Evolutionary conservation across 2,329 filamentous ascomycete genomes (phyloP), one percentile per base, ranked within the genome.

Genomic region (Trematosphaeria pertusa): DNA sequence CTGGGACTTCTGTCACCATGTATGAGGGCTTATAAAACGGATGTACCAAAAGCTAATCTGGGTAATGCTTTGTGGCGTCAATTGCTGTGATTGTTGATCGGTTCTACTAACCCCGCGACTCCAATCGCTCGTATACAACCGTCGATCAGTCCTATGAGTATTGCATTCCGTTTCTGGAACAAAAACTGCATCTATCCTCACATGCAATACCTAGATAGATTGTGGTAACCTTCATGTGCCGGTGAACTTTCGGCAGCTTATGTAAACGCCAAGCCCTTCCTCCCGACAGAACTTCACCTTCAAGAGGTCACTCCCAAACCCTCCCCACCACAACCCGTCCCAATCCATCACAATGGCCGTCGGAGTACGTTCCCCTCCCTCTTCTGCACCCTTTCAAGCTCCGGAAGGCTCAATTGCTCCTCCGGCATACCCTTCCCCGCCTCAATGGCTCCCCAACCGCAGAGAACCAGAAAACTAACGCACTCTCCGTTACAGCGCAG

Each of bases 401-500:
- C 50, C 31, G 21, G 24, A 39, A 18, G 53, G 54, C 46, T 52
- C 62, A 58, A 70, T 69, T 65, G 61, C 54, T 48, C 46, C 69
- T 60, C 65, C 67, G 55, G 50, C 61, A 42, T 54, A 42, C 52
- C 43, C 41, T 42, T 54, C 33, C 17, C 46, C 37, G 42, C 48
- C 58, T 52, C 65, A 70, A 69, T 66, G 48, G 60, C 53, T 56
- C 61, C 44, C 39, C 35, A 30, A 15, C 32, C 43, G 17, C 54
- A 51, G 30, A 47, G 46, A 45, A 38, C 38, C 50, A 50, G 46
- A 65, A 64, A 67, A 67, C 67, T 69, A 64, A 73, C 61, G 37
- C 50, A 44, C 37, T 36, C 43, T 45, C 48, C 52, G 55, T 54
- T 57, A 75, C 76, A 97, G 93, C 89, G 91, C 85, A 96, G 91